phyloP scores from a whole-genome alignment of 2,329 filamentous ascomycete species.

The Diaporthe caulivora region DNA sequence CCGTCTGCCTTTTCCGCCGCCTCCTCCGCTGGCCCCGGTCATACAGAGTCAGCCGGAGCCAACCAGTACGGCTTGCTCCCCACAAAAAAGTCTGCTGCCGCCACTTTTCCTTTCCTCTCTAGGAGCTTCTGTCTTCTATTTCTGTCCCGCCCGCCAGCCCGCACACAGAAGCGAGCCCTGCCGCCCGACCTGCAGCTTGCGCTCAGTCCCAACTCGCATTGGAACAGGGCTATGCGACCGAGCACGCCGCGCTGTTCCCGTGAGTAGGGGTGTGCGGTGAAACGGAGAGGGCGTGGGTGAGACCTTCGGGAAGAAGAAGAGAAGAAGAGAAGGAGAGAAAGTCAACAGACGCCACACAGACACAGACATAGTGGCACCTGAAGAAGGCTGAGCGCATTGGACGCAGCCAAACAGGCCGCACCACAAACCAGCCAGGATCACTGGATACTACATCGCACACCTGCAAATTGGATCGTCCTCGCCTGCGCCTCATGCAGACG shows the following conservation, averaged over 20 bases:
- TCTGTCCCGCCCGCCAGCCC: conserved; percentile 30
- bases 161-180: conserved; percentile 20
- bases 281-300: conserved; percentile 9
- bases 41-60: conserved; percentile 15
- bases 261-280: background rate
- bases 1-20: conserved; percentile 12
- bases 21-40: background rate
- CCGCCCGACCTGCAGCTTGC: conserved; percentile 16
- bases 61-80: background rate
- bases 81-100: conserved; percentile 35
- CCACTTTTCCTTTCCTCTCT: conserved; percentile 28
- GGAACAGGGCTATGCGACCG: conserved; percentile 26
- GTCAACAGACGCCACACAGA: background rate
- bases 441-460: background rate
- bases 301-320: background rate
- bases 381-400: background rate
- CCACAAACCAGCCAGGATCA: background rate
- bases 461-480: conserved; percentile 3
- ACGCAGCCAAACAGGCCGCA: background rate
- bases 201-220: conserved; percentile 6
- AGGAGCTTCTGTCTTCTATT: conserved; percentile 14
- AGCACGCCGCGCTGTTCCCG: background rate
- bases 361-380: conserved; percentile 15
- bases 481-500: conserved; percentile 8
- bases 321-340: background rate